These are phyloP conservation scores for Ambrosia artemisiifolia DNA, from an alignment of 129 eudicot genomes.

Conservation along the genomic window DNA sequence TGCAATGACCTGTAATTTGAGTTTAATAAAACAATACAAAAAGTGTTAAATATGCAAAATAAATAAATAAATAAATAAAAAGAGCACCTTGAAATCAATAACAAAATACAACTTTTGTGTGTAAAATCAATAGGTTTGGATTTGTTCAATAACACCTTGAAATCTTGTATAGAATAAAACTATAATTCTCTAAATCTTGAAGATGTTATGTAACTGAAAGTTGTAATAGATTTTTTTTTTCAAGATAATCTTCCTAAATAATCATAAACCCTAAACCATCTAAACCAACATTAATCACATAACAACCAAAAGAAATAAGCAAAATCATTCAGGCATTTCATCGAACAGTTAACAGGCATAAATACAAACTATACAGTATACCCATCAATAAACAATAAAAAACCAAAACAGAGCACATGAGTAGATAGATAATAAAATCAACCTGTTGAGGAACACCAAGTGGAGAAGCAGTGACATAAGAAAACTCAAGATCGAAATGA, in stretches of 20 bases:
- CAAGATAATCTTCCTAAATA: constrained; percentile 6
- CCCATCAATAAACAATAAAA: not conserved
- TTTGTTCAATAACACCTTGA: not conserved
- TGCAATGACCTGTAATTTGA: constrained; percentile 65
- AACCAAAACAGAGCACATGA: constrained; percentile 10
- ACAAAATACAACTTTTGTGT: not conserved
- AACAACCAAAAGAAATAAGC: not conserved
- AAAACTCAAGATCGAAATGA: constrained; percentile 44
- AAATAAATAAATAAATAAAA: no score
- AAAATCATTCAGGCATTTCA: constrained; percentile 3
- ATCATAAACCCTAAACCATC: not conserved
- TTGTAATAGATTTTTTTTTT: constrained; percentile 2
- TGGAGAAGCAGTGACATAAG: constrained; percentile 89
- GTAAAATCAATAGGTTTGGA: not conserved
- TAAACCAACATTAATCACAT: no score
- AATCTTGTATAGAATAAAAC: not conserved
- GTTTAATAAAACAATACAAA: not conserved
- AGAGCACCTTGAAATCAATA: no score
- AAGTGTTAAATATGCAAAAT: not conserved
- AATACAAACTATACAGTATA: not conserved
- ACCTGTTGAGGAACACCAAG: constrained; percentile 97
- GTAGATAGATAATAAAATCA: not conserved
- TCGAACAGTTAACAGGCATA: constrained; percentile 4
- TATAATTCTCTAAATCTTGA: not conserved
- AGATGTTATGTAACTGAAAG: not conserved